Evolutionary conservation across 768 basidiomycete genomes (phyloP).

Genomic region (Serendipita vermifera): DNA sequence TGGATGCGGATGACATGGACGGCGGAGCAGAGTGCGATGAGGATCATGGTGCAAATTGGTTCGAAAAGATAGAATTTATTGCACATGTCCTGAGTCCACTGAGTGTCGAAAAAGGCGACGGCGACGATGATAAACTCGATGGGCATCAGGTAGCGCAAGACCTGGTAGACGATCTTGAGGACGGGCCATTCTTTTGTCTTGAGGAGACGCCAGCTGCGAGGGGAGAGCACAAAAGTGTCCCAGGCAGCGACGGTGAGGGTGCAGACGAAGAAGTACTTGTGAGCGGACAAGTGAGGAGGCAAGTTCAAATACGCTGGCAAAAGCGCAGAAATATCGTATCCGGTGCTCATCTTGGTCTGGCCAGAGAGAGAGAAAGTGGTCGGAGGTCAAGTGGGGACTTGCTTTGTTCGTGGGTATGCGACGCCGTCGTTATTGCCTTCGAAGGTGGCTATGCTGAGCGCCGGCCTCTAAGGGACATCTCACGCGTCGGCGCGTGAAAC

Average conservation of each 20-base stretch:
- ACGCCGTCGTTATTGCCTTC: too few relatives aligned
- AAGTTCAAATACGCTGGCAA: constrained; percentile 61
- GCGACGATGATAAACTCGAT: constrained; percentile 65
- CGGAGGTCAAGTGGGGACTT: background rate
- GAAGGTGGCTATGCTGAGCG: too few relatives aligned
- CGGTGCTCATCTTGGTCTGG: background rate
- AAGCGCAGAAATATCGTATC: constrained; percentile 14
- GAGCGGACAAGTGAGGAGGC: constrained; percentile 64
- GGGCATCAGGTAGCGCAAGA: constrained; percentile 66
- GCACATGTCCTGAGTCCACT: constrained; percentile 45
- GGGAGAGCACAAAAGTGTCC: constrained; percentile 77
- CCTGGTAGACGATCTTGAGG: constrained; percentile 63
- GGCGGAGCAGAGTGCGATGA: constrained; percentile 58
- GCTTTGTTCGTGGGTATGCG: too few relatives aligned
- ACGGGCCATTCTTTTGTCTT: constrained; percentile 54
- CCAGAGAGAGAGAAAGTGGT: background rate
- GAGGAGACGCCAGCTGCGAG: constrained; percentile 60
- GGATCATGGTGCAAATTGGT: constrained; percentile 70
- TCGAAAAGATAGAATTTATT: constrained; percentile 69
- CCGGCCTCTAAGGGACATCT: too few relatives aligned
- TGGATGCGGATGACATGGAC: constrained; percentile 68
- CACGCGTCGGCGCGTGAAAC: too few relatives aligned
- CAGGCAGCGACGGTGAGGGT: constrained; percentile 81
- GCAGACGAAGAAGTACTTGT: constrained; percentile 85
- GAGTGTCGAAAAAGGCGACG: constrained; percentile 74